A percentile compares a stretch with the other conserved stretches of the same genome.
Conservation (phyloP, 768 basidiomycete species). For the Thelephora aurantiotincta region DNA sequence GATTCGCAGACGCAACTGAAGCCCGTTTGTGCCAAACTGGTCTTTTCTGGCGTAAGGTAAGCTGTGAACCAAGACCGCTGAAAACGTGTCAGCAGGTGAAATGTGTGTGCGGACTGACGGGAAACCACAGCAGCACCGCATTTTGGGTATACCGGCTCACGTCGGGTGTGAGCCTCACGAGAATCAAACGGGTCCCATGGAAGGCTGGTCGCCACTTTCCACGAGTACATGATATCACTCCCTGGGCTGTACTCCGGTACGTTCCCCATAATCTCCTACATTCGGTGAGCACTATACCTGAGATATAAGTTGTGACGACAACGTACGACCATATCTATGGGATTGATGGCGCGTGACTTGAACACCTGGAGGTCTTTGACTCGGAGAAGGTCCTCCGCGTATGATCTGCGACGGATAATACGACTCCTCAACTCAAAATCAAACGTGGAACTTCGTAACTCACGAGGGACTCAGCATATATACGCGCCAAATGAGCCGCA, state of each 20-base stretch:
- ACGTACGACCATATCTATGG: not conserved
- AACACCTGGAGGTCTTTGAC: not conserved
- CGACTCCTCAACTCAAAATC: not conserved
- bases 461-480: constrained; percentile 2
- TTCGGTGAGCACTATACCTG: not conserved
- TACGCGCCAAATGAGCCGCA: not conserved
- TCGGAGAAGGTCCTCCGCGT: constrained; percentile 7
- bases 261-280: constrained; percentile 10
- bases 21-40: constrained; percentile 32
- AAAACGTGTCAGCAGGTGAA: not conserved
- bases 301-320: not conserved
- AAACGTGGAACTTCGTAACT: not conserved
- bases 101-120: constrained; percentile 20
- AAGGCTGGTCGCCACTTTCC: constrained; percentile 10
- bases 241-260: constrained; percentile 8
- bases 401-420: constrained; percentile 4
- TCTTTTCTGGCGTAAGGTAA: constrained; percentile 23
- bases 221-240: constrained; percentile 3
- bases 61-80: constrained; percentile 15
- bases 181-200: constrained; percentile 24
- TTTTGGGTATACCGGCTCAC: constrained; percentile 21
- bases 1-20: constrained; percentile 23
- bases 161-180: constrained; percentile 12
- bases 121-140: constrained; percentile 17
- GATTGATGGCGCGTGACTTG: not conserved